A percentile compares a stretch with the other conserved stretches of the same genome.
Conservation (phyloP, 2,329 filamentous ascomycete species). For the Microsporum ferrugineum region DNA sequence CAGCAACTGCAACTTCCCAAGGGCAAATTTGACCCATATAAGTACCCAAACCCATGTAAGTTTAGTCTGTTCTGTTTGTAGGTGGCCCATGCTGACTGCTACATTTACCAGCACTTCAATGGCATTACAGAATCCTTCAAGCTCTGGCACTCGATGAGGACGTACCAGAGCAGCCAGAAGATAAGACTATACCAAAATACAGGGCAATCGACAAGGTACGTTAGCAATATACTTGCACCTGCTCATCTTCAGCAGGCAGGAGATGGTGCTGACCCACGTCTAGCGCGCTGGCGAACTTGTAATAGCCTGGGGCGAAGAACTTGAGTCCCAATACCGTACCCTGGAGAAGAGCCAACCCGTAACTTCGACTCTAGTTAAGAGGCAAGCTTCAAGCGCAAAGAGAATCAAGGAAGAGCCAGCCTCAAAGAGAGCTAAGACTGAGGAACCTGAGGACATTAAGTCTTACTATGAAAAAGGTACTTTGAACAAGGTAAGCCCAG, state of each 20-base stretch:
- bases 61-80: not conserved
- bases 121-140: slow-evolving; percentile 93
- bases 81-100: not conserved
- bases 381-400: slow-evolving; percentile 22
- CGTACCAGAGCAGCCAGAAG: slow-evolving; percentile 59
- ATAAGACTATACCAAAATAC: slow-evolving; percentile 74
- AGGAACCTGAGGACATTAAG: slow-evolving; percentile 32
- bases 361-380: slow-evolving; percentile 38
- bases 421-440: slow-evolving; percentile 38
- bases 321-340: slow-evolving; percentile 48
- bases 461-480: slow-evolving; percentile 32
- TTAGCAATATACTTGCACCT: not conserved
- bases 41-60: slow-evolving; percentile 70
- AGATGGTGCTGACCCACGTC: not conserved
- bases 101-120: slow-evolving; percentile 55
- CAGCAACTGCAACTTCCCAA: slow-evolving; percentile 83
- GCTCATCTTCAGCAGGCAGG: not conserved
- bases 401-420: slow-evolving; percentile 21
- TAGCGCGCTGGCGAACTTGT: slow-evolving; percentile 65
- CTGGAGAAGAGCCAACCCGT: slow-evolving; percentile 34
- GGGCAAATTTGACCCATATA: slow-evolving; percentile 68
- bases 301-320: slow-evolving; percentile 59
- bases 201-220: slow-evolving; percentile 69
- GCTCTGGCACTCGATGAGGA: slow-evolving; percentile 86
- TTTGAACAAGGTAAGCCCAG: slow-evolving; percentile 29